These are phyloP conservation scores for Bretschneidera sinensis DNA, from an alignment of 345 rosid species.

Conservation along the genomic window DNA sequence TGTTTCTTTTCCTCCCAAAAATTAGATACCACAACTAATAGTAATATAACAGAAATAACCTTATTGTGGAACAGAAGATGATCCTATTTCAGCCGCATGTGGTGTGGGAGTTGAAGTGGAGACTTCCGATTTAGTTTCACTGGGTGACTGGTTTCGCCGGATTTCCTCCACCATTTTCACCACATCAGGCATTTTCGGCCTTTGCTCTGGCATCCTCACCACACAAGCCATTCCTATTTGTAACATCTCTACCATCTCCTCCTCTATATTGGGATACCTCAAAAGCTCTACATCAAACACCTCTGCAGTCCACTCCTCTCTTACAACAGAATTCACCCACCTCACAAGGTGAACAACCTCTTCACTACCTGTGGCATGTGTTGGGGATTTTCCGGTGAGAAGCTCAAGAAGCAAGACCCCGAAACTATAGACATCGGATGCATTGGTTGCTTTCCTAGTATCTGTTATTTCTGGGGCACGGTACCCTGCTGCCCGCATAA, in stretches of 20 bases:
- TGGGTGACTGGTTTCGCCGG: constrained; percentile 37
- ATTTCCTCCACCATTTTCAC: constrained; percentile 67
- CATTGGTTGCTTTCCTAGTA: constrained; percentile 67
- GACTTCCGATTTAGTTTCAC: constrained; percentile 38
- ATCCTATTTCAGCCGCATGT: constrained; percentile 29
- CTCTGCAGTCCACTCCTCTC: constrained; percentile 99
- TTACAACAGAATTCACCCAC: constrained; percentile 94
- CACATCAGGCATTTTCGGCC: constrained; percentile 71
- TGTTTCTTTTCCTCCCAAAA: no score
- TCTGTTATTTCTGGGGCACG: constrained; percentile 92
- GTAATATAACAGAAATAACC: no score
- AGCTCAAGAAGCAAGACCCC: constrained; percentile 88
- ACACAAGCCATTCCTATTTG: constrained; percentile 88
- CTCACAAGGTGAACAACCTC: constrained; percentile 76
- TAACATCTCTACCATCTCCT: constrained; percentile 96
- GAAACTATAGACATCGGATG: constrained; percentile 77
- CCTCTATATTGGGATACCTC: constrained; percentile 87
- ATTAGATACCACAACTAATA: no score
- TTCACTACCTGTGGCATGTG: constrained; percentile 49
- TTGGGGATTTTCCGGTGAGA: constrained; percentile 73
- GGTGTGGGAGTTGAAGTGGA: constrained; percentile 43
- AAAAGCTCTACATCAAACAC: constrained; percentile 83
- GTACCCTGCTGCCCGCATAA: constrained; percentile 64
- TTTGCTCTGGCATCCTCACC: constrained; percentile 61
- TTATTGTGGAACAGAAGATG: constrained; percentile 25